Conservation (phyloP, 306 rosid species). For the Vachellia pachyceras region DNA sequence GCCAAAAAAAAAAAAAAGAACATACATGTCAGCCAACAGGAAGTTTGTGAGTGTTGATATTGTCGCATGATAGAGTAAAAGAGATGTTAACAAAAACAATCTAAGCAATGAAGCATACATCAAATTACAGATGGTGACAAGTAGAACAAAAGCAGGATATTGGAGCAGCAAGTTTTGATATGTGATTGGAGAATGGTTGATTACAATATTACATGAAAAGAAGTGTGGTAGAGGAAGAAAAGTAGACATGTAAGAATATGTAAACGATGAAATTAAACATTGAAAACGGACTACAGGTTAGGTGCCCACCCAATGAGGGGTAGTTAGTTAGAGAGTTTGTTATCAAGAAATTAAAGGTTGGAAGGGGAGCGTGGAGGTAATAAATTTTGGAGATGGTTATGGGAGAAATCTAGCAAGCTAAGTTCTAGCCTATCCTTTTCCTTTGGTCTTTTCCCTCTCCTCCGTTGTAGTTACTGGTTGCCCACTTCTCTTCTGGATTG, state of each 20-base stretch:
- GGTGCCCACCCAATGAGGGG: neutral
- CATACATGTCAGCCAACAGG: constrained; percentile 32
- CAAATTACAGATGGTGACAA: constrained; percentile 31
- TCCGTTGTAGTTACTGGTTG: neutral
- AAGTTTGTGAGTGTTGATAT: neutral
- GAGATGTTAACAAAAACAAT: constrained; percentile 25
- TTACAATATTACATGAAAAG: neutral
- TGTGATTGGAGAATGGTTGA: neutral
- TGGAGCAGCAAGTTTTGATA: constrained; percentile 33
- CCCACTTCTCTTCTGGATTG: neutral
- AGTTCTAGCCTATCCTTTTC: constrained; percentile 1
- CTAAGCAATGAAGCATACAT: neutral
- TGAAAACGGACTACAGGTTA: neutral
- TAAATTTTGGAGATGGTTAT: neutral
- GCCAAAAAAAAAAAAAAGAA: constrained; percentile 47
- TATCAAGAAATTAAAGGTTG: neutral
- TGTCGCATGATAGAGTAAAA: constrained; percentile 19
- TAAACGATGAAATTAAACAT: neutral
- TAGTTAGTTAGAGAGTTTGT: constrained; percentile 1
- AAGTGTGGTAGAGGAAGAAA: neutral
- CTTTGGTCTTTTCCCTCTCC: neutral
- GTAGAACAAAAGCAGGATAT: constrained; percentile 13
- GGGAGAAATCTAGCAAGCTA: neutral
- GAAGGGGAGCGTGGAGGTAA: neutral
- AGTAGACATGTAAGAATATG: neutral